phyloP scores from a whole-genome alignment of 2,329 filamentous ascomycete species.

The Exophiala dermatitidis region DNA sequence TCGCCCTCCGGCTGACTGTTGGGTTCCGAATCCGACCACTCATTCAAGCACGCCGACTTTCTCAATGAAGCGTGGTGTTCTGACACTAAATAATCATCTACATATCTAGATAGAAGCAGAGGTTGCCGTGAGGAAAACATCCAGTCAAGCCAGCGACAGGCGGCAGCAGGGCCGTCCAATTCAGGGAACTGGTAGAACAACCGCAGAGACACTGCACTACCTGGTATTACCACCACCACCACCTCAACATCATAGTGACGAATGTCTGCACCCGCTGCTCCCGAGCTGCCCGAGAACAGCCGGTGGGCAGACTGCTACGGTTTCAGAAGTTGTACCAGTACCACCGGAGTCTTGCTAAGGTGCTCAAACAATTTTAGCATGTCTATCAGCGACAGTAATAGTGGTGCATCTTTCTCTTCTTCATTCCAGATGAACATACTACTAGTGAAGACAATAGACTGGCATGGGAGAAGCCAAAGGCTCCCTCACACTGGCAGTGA shows the following conservation, averaged over 20 bases:
- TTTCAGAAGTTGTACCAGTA: no score
- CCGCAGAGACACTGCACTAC: no score
- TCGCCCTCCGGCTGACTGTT: conserved; percentile 10
- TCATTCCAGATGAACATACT: no score
- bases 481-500: no score
- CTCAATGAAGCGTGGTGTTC: conserved; percentile 10
- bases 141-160: conserved; percentile 7
- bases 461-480: no score
- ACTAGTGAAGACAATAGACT: no score
- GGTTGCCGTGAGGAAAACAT: background rate
- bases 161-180: conserved; percentile 13
- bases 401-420: no score
- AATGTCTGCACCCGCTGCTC: background rate
- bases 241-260: conserved; percentile 8
- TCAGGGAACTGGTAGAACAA: conserved; percentile 12
- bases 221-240: conserved; percentile 17
- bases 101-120: no score
- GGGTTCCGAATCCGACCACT: conserved; percentile 10
- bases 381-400: no score
- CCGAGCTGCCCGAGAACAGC: conserved; percentile 10
- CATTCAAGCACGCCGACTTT: conserved; percentile 13
- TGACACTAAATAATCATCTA: background rate
- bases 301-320: background rate
- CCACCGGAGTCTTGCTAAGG: no score
- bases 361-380: no score